Percentiles rank a stretch among this genome's conserved stretches.
Evolutionary conservation across 2,329 filamentous ascomycete genomes (phyloP).

Genomic region (Fusarium caatingaense): DNA sequence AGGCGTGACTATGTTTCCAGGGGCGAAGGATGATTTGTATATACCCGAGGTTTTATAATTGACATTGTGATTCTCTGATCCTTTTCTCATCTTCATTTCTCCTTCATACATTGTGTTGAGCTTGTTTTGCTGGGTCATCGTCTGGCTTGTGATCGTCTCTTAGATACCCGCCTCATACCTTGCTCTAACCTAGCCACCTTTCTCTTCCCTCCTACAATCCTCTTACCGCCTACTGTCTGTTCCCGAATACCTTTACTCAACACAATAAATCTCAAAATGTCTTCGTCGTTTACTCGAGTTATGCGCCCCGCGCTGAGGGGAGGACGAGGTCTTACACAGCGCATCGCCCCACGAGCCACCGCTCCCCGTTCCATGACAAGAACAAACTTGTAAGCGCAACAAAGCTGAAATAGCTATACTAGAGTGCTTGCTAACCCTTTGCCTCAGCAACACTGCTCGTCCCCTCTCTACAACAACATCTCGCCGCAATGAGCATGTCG

Average conservation of each 20-base stretch:
- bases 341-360: slow-evolving; percentile 38
- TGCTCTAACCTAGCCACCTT: slow-evolving; percentile 2
- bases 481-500: slow-evolving; percentile 59
- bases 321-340: slow-evolving; percentile 53
- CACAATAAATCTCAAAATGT: slow-evolving; percentile 39
- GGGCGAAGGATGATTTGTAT: slow-evolving; percentile 11
- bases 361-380: slow-evolving; percentile 40
- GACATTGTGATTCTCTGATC: background rate
- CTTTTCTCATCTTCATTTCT: background rate
- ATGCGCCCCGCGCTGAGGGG: slow-evolving; percentile 64
- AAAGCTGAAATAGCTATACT: background rate
- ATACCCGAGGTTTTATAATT: slow-evolving; percentile 24
- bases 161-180: slow-evolving; percentile 25
- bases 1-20: slow-evolving; percentile 12
- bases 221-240: slow-evolving; percentile 1
- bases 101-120: background rate
- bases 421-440: slow-evolving; percentile 12
- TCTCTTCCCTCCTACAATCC: background rate
- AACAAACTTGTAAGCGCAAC: slow-evolving; percentile 44
- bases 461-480: slow-evolving; percentile 70
- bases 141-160: slow-evolving; percentile 39
- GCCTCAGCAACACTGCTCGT: slow-evolving; percentile 54
- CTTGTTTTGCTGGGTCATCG: slow-evolving; percentile 4
- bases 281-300: slow-evolving; percentile 62
- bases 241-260: background rate